These are phyloP conservation scores for Arthrobotrys sphaeroides DNA, from an alignment of 2,329 filamentous ascomycete genomes.

Conservation along the genomic window DNA sequence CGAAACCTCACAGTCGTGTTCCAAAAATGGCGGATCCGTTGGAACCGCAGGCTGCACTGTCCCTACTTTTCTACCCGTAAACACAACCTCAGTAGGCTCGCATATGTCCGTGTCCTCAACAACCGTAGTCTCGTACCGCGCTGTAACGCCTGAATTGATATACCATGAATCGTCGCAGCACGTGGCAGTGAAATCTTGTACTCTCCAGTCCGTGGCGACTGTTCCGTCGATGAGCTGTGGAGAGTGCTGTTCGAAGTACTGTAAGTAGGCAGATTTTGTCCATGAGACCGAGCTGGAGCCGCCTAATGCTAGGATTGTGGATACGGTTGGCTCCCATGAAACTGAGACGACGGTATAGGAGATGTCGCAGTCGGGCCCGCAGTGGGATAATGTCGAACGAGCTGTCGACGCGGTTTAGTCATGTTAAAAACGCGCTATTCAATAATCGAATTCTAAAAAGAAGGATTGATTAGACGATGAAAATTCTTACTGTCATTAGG, in stretches of 20 bases:
- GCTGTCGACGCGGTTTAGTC: no score
- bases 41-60: constrained; percentile 15
- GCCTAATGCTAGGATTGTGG: constrained; percentile 20
- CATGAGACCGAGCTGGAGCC: not conserved
- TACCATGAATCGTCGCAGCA: constrained; percentile 44
- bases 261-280: not conserved
- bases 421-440: no score
- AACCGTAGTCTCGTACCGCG: constrained; percentile 10
- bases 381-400: constrained; percentile 19
- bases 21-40: constrained; percentile 27
- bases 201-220: constrained; percentile 11
- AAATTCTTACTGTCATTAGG: constrained; percentile 28
- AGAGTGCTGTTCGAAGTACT: constrained; percentile 14
- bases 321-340: constrained; percentile 17
- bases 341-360: constrained; percentile 26
- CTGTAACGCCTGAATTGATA: constrained; percentile 30
- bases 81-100: constrained; percentile 12
- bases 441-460: not conserved
- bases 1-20: constrained; percentile 42
- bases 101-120: constrained; percentile 21
- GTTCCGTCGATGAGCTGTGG: constrained; percentile 2
- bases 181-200: constrained; percentile 28
- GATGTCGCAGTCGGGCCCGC: constrained; percentile 21
- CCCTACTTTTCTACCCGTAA: constrained; percentile 21
- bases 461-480: not conserved